Base-by-base conservation (phyloP, 805 yeast species). In the Kodamaea leandrae region DNA sequence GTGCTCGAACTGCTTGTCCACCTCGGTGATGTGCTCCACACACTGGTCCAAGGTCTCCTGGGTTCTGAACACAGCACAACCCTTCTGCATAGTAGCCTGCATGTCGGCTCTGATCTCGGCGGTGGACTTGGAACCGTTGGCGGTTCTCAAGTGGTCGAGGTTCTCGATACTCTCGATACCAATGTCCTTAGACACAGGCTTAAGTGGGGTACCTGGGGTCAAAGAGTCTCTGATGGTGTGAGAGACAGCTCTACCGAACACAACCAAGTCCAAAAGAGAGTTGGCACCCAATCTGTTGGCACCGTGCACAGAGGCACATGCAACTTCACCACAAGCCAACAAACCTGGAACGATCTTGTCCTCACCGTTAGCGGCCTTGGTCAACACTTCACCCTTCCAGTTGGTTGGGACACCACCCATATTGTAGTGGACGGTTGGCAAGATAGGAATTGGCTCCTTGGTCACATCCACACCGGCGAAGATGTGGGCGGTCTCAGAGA, bases 391-490 rank as follows among this genome's bases (percentile, higher is more conserved):
- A 75, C 98, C 99, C 52, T 83, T 86, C 85, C 88, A 93, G 68
- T 84, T 87, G 53, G 99, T 93, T 67, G 99, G 99, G 53, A 91
- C 87, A 82, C 98, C 98, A 70, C 99, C 99, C 99, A 91, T 91
- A 72, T 91, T 91, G 77, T 93, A 91, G 72, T 91, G 99, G 47
- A 93, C 99, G 52, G 99, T 91, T 57, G 99, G 99, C 55, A 93
- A 71, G 57, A 91, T 90, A 57, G 98, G 99, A 65, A 93, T 93
- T 61, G 99, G 99, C 74, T 91, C 97, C 76, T 93, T 93, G 45
- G 99, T 93, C 52, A 91, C 98, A 70, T 91, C 99, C 51, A 91
- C 99, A 77, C 99, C 99, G 36, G 99, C 98, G 61, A 91, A 91
- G 68, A 91, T 91, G 52, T 89, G 84, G 34, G 99, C 98, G 45